Conservation (phyloP, 1,139 yeast genomes). For the Nakaseomyces nivariensis region DNA sequence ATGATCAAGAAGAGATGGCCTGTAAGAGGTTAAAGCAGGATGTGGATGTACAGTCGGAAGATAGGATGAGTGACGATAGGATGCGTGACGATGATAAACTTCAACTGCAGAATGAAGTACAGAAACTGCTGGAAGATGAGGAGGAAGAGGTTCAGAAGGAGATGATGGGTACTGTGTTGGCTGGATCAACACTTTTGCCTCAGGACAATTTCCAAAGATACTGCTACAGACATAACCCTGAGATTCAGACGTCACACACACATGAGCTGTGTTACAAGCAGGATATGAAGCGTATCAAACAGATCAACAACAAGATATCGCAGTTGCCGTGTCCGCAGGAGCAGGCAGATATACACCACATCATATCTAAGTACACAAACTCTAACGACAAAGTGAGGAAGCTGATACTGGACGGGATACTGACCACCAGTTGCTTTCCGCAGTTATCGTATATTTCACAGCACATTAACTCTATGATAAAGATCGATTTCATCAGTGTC, state of each 20-base stretch:
- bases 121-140: neutral
- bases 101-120: too few relatives aligned
- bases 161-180: constrained; percentile 3
- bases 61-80: too few relatives aligned
- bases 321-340: constrained; percentile 62
- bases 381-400: constrained; percentile 35
- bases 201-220: constrained; percentile 35
- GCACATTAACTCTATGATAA: constrained; percentile 67
- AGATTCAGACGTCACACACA: constrained; percentile 34
- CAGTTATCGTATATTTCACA: constrained; percentile 76
- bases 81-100: too few relatives aligned
- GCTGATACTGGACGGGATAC: constrained; percentile 69
- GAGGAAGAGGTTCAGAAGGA: constrained; percentile 1
- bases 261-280: constrained; percentile 34
- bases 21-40: neutral
- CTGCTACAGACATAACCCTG: constrained; percentile 91
- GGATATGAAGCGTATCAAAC: constrained; percentile 48
- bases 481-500: constrained; percentile 79
- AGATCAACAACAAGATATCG: constrained; percentile 54
- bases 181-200: constrained; percentile 13
- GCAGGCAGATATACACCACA: constrained; percentile 58
- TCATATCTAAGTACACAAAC: constrained; percentile 40
- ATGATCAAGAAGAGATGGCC: neutral
- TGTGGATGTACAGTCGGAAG: neutral
- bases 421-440: constrained; percentile 91